Base-by-base conservation (phyloP, 2,329 filamentous ascomycete species). In the Pyrenochaeta sp. region DNA sequence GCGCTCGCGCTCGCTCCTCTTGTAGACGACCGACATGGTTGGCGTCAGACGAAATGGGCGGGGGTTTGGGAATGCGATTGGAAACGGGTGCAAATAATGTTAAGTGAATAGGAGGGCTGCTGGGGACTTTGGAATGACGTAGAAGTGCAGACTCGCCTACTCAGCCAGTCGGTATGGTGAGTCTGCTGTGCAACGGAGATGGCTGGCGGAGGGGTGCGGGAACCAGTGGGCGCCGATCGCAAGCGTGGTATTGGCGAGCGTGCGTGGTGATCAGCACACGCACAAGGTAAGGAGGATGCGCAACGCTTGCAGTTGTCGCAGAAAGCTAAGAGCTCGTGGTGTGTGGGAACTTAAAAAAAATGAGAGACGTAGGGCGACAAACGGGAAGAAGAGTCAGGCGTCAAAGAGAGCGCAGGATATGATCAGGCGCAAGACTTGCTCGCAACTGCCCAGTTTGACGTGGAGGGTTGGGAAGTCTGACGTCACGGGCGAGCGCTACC, bases 11-110 rank as follows among this genome's bases (percentile, higher is more conserved):
- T 81, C 78, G 55, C 72, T 64, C 44, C 56, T 51, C 57, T 67
- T 77, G 69, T 77, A 79, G 60, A 80, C 70, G 67, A 77, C 75
- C 36, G 79, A 82, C 78, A 79, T 79, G 67, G 58, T 55, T 56
- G 51, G 47, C 18, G 35, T 31, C 30, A 45, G 14, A n/a, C 47
- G 17, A 42, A 27, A 29, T 30, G 18, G 44, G 36, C 37, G 36
- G 32, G 44, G 44, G 44, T 35, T 23, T 32, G 29, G 42, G 37
- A 31, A 32, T 40, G 15, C 20, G 40, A 29, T 40, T 23, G 33
- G 48, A 51, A 42, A 47, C 45, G 32, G 43, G 37, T 45, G 46
- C 51, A 41, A n/a, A 42, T 42, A 45, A 21, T 14, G 36, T 32
- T 49, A 42, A 46, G 36, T 27, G 39, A 46, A 33, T 33, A 32